Evolutionary conservation across 441 rosid species (phyloP), one percentile per base, ranked within the genome.

Genomic region (Erodium chrysanthum): DNA sequence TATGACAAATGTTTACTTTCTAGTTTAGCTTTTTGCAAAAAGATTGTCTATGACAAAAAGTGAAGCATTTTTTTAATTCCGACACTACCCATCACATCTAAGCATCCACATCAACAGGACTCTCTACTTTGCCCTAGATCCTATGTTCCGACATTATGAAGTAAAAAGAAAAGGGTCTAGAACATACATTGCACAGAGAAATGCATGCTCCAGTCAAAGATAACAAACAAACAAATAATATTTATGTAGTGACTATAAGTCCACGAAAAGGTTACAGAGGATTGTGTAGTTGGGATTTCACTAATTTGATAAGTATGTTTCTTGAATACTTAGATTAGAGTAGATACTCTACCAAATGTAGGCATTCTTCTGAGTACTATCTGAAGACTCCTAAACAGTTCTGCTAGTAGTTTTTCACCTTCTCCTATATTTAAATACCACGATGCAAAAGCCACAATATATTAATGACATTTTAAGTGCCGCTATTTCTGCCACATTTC

Each of bases 311-410:
- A 37, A 37, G 42, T 37, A 37, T 37, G 42, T 37, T 37, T 9
- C 42, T 37, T 7, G 8, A 37, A 8, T n/a, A 46, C 52, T 46
- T 14, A 14, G 52, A 46, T 14, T 46, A n/a, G 17, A 46, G 52
- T 12, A 14, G 15, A 12, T 46, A 46, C n/a, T 46, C 52, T 46
- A n/a, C 52, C 52, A 46, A 46, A 46, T 14, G 52, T 46, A 46
- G 6, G 52, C 52, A n/a, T 46, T 46, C 52, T 46, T 46, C 52
- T 46, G 17, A 46, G 52, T 46, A n/a, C 18, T 14, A 46, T 14
- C 52, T 46, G 52, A 46, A 44, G 52, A 46, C 52, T 52, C 10
- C 59, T 52, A 52, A 14, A 46, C 52, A 46, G 52, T 46, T 46
- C 6, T 14, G 52, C 52, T 46, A 12, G 52, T 12, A 46, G 52